These are phyloP conservation scores for Retiboletus flavoniger DNA, from an alignment of 1,284 basidiomycete species.

Conservation along the genomic window DNA sequence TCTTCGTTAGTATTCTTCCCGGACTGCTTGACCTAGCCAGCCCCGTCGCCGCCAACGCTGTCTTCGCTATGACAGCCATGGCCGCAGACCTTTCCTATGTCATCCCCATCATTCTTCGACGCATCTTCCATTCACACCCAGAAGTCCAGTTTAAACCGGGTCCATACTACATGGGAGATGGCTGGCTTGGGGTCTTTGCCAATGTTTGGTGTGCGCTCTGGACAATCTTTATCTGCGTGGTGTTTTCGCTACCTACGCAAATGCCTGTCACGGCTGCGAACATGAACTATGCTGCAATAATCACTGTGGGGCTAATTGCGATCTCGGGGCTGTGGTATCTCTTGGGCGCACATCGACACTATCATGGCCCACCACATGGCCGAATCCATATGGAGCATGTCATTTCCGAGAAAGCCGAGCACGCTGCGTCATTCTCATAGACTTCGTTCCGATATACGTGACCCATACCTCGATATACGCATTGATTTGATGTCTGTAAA, in stretches of 20 bases:
- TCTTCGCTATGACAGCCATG: conserved; percentile 80
- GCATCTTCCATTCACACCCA: conserved; percentile 75
- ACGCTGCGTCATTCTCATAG: background rate
- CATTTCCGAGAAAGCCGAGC: conserved; percentile 5
- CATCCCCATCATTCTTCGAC: conserved; percentile 71
- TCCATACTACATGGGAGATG: conserved; percentile 85
- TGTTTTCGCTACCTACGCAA: conserved; percentile 72
- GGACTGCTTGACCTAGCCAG: conserved; percentile 77
- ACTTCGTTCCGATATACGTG: background rate
- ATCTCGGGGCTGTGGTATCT: conserved; percentile 31
- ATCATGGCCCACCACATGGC: conserved; percentile 28
- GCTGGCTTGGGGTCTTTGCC: conserved; percentile 60
- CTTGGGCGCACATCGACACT: conserved; percentile 28
- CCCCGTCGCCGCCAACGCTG: conserved; percentile 76
- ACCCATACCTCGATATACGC: background rate
- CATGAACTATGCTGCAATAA: conserved; percentile 75
- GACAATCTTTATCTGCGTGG: conserved; percentile 67
- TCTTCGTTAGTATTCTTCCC: conserved; percentile 68
- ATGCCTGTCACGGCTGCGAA: conserved; percentile 67
- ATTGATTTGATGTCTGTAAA: background rate
- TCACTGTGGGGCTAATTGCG: conserved; percentile 25
- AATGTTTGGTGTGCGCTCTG: conserved; percentile 69
- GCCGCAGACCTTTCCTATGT: conserved; percentile 71
- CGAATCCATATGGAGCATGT: background rate
- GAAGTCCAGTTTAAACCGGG: conserved; percentile 85